These are phyloP conservation scores for Tetrapyrgos nigripes DNA, from an alignment of 1,284 basidiomycete genomes.

Conservation along the genomic window DNA sequence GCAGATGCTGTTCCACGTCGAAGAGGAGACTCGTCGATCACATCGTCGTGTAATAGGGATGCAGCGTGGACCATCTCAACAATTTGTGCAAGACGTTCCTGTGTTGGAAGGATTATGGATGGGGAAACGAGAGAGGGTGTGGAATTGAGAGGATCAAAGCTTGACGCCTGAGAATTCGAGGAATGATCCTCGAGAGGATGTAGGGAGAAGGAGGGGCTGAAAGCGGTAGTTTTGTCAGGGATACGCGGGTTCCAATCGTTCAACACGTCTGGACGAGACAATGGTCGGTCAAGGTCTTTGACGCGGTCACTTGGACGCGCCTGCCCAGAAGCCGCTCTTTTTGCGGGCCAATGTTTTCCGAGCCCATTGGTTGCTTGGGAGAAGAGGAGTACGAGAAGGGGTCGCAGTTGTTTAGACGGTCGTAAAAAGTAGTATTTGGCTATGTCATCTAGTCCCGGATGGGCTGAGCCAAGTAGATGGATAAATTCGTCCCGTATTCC, in stretches of 20 bases:
- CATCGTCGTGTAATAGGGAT: slow-evolving; percentile 94
- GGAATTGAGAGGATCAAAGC: slow-evolving; percentile 25
- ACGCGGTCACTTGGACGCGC: slow-evolving; percentile 61
- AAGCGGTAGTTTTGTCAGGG: slow-evolving; percentile 64
- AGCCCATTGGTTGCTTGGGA: slow-evolving; percentile 85
- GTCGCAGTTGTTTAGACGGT: slow-evolving; percentile 82
- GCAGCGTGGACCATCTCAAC: slow-evolving; percentile 99
- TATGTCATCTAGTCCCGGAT: slow-evolving; percentile 86
- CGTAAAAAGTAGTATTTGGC: slow-evolving; percentile 88
- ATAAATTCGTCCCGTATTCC: slow-evolving; percentile 81
- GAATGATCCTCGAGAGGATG: slow-evolving; percentile 33
- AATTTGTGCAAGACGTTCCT: slow-evolving; percentile 93
- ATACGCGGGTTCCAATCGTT: slow-evolving; percentile 88
- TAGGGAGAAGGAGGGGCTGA: slow-evolving; percentile 47
- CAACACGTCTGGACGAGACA: slow-evolving; percentile 77
- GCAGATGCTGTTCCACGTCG: slow-evolving; percentile 87
- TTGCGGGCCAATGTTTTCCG: slow-evolving; percentile 64
- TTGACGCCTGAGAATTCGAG: slow-evolving; percentile 24
- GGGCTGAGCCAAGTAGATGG: slow-evolving; percentile 85
- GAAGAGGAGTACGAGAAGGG: slow-evolving; percentile 83
- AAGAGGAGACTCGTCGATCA: slow-evolving; percentile 87
- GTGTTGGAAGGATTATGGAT: slow-evolving; percentile 75
- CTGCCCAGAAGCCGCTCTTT: slow-evolving; percentile 52
- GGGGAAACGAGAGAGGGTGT: slow-evolving; percentile 36
- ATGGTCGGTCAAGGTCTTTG: slow-evolving; percentile 66